Conservation (phyloP, 805 yeast genomes). For the Saccharomycopsis amapae region DNA sequence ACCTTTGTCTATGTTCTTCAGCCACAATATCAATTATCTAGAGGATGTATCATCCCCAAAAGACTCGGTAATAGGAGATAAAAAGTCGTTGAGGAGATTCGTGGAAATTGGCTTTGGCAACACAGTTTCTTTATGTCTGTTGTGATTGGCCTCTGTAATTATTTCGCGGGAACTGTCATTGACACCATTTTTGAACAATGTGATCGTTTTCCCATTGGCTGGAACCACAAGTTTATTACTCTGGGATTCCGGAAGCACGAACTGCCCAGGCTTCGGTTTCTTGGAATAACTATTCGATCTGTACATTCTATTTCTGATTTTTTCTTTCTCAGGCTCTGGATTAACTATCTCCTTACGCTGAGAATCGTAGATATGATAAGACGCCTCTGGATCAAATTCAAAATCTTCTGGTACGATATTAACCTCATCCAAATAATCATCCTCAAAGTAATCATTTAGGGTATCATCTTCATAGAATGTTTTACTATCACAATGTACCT, state of each 20-base stretch:
- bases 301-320: conserved; percentile 9
- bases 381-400: conserved; percentile 25
- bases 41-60: conserved; percentile 6
- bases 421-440: conserved; percentile 30
- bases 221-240: conserved; percentile 5
- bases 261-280: conserved; percentile 11
- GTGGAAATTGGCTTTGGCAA: not conserved
- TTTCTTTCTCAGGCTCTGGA: not conserved
- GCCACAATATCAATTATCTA: no score
- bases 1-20: no score
- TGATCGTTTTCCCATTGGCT: conserved; percentile 9
- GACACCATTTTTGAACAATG: conserved; percentile 9
- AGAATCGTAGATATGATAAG: conserved; percentile 11
- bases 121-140: not conserved
- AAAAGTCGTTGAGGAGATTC: conserved; percentile 2
- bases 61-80: conserved; percentile 18
- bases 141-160: not conserved
- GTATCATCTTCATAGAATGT: conserved; percentile 15
- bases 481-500: no score
- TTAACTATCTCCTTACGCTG: not conserved
- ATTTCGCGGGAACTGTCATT: not conserved
- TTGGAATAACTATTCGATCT: conserved; percentile 21
- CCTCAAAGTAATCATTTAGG: conserved; percentile 12
- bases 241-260: not conserved
- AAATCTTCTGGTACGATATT: conserved; percentile 33